A percentile compares a stretch with the other conserved stretches of the same genome.
These are phyloP conservation scores for Aspergillus felis DNA, from an alignment of 2,329 filamentous ascomycete genomes.

Conservation along the genomic window DNA sequence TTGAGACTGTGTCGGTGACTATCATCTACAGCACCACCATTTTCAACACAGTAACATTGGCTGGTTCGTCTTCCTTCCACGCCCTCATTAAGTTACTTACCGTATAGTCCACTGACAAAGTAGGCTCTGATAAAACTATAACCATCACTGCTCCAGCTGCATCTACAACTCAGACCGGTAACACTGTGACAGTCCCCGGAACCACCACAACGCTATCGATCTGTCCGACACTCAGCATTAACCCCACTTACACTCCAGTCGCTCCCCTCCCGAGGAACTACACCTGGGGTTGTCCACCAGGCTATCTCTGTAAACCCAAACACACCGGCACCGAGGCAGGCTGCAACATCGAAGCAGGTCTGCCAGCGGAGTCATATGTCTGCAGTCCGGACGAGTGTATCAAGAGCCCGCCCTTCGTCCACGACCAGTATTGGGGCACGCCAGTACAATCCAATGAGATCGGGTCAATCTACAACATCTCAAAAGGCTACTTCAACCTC, in stretches of 20 bases:
- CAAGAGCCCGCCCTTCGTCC: constrained; percentile 23
- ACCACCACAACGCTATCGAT: constrained; percentile 18
- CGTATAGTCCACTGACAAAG: background rate
- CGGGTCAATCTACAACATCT: constrained; percentile 43
- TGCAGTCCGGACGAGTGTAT: constrained; percentile 40
- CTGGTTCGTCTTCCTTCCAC: background rate
- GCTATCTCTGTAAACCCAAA: constrained; percentile 36
- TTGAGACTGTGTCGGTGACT: constrained; percentile 5
- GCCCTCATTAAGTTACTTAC: background rate
- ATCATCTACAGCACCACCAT: constrained; percentile 15
- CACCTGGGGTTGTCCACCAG: constrained; percentile 41
- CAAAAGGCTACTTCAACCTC: constrained; percentile 60
- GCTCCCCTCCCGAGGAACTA: constrained; percentile 25
- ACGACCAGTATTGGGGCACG: constrained; percentile 23
- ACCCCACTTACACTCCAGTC: constrained; percentile 28
- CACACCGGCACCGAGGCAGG: constrained; percentile 21
- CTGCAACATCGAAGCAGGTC: constrained; percentile 38
- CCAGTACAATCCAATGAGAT: constrained; percentile 17
- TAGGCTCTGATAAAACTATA: background rate
- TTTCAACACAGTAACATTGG: constrained; percentile 4
- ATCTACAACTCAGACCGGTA: background rate
- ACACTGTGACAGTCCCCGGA: constrained; percentile 3
- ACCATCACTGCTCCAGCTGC: background rate
- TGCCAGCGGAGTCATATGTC: constrained; percentile 32
- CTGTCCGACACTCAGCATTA: constrained; percentile 27